A percentile compares a stretch with the other conserved stretches of the same genome.
These are phyloP conservation scores for Sarocladium brachiariae DNA, from an alignment of 2,329 filamentous ascomycete species.

Conservation along the genomic window DNA sequence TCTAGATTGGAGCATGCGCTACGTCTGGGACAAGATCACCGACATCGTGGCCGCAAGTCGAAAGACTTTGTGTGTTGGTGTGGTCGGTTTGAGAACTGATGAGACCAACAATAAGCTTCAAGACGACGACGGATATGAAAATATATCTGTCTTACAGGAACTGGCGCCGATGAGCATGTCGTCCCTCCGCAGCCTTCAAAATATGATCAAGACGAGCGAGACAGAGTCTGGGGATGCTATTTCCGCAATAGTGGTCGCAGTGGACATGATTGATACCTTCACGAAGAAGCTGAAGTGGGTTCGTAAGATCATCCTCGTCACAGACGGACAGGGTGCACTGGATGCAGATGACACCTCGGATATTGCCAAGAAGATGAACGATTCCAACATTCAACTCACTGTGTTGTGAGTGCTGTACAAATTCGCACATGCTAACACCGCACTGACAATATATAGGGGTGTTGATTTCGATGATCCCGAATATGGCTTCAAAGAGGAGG, in stretches of 20 bases:
- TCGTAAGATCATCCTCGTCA: constrained; percentile 76
- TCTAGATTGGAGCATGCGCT: constrained; percentile 83
- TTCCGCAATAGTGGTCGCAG: constrained; percentile 78
- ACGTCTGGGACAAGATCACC: constrained; percentile 85
- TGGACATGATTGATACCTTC: constrained; percentile 74
- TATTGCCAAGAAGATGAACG: constrained; percentile 68
- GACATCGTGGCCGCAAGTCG: constrained; percentile 62
- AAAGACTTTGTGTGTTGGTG: constrained; percentile 64
- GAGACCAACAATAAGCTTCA: constrained; percentile 63
- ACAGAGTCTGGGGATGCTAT: constrained; percentile 73
- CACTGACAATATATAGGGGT: constrained; percentile 47
- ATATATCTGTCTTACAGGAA: constrained; percentile 75
- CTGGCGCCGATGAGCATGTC: constrained; percentile 56
- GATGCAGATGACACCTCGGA: constrained; percentile 64
- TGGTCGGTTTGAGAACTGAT: constrained; percentile 78
- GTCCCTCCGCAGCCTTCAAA: constrained; percentile 58
- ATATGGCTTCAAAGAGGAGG: constrained; percentile 86
- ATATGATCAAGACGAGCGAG: constrained; percentile 57
- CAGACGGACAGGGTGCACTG: constrained; percentile 68
- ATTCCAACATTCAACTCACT: constrained; percentile 68
- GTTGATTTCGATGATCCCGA: constrained; percentile 91
- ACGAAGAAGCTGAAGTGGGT: constrained; percentile 79
- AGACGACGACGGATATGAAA: constrained; percentile 65
- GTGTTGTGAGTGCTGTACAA: constrained; percentile 55
- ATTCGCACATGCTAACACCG: not conserved